Percentiles rank a stretch among this genome's conserved stretches.
Conservation (phyloP, 23 red algal genomes). For the Cyanidioschyzon merolae region DNA sequence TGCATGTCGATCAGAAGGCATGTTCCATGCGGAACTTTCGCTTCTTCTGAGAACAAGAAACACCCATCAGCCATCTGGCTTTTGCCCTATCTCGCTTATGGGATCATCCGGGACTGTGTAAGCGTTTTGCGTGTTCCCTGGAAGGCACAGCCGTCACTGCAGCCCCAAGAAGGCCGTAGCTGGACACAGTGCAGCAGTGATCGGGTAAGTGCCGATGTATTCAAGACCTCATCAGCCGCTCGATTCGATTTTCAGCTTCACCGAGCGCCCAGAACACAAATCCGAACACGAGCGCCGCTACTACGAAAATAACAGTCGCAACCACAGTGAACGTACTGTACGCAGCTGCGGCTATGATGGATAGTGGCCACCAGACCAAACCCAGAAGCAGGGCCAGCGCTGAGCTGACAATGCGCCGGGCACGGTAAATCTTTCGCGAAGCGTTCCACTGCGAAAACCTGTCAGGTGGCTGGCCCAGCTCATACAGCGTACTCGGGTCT, state of each 20-base stretch:
- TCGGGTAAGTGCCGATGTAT: no score
- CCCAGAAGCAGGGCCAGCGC: slow-evolving; percentile 5
- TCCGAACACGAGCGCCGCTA: background rate
- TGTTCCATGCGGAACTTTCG: no score
- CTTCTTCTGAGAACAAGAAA: no score
- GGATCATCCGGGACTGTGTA: no score
- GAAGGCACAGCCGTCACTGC: no score
- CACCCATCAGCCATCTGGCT: no score
- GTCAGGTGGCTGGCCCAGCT: background rate
- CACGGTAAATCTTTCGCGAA: background rate
- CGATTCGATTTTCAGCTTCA: background rate
- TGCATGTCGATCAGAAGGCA: no score
- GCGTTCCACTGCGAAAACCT: background rate
- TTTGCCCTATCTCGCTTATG: no score
- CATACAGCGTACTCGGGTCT: background rate
- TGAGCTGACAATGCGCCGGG: background rate
- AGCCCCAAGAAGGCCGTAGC: no score
- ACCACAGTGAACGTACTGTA: slow-evolving; percentile 11
- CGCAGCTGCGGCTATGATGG: background rate
- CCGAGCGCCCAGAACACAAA: slow-evolving; percentile 5
- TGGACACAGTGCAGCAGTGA: no score
- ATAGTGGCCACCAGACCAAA: slow-evolving; percentile 8
- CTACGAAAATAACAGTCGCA: background rate
- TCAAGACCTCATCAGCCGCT: background rate
- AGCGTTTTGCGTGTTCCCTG: no score